phyloP scores from a whole-genome alignment of 2,329 filamentous ascomycete genomes.

The Pseudonectria buxi region DNA sequence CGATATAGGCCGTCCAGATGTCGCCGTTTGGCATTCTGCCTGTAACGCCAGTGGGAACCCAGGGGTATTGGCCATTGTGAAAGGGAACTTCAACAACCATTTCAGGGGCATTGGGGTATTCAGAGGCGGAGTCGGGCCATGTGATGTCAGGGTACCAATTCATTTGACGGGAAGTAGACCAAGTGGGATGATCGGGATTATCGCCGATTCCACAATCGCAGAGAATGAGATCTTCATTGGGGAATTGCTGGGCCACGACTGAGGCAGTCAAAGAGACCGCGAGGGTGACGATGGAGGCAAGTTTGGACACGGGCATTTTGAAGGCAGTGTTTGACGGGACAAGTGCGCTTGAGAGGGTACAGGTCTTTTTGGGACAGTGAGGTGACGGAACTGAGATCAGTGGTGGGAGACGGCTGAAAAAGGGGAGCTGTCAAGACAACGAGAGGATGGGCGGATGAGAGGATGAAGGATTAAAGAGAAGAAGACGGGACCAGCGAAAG shows the following conservation, averaged over 20 bases:
- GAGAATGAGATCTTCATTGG: slow-evolving; percentile 32
- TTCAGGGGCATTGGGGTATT: slow-evolving; percentile 30
- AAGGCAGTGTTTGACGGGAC: neutral
- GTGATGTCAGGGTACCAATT: slow-evolving; percentile 35
- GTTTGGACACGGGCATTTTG: slow-evolving; percentile 20
- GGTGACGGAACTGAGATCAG: too few species aligned
- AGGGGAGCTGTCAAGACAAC: neutral
- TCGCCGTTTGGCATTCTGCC: slow-evolving; percentile 33
- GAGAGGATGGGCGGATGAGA: neutral
- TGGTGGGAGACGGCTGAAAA: neutral
- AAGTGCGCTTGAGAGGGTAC: neutral
- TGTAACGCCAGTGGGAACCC: slow-evolving; percentile 31
- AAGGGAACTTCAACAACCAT: slow-evolving; percentile 34
- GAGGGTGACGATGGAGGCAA: slow-evolving; percentile 13
- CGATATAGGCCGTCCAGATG: slow-evolving; percentile 36
- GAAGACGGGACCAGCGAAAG: too few species aligned
- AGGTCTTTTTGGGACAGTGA: too few species aligned
- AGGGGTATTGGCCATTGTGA: slow-evolving; percentile 32
- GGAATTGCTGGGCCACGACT: slow-evolving; percentile 19
- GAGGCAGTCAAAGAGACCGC: slow-evolving; percentile 17
- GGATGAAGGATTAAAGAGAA: neutral
- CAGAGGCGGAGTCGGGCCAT: slow-evolving; percentile 29
- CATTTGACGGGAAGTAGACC: slow-evolving; percentile 39
- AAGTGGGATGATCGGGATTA: slow-evolving; percentile 31
- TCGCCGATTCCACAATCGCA: slow-evolving; percentile 37